These are phyloP conservation scores for Colletotrichum sp. DNA, from an alignment of 2,329 filamentous ascomycete species.

Conservation along the genomic window DNA sequence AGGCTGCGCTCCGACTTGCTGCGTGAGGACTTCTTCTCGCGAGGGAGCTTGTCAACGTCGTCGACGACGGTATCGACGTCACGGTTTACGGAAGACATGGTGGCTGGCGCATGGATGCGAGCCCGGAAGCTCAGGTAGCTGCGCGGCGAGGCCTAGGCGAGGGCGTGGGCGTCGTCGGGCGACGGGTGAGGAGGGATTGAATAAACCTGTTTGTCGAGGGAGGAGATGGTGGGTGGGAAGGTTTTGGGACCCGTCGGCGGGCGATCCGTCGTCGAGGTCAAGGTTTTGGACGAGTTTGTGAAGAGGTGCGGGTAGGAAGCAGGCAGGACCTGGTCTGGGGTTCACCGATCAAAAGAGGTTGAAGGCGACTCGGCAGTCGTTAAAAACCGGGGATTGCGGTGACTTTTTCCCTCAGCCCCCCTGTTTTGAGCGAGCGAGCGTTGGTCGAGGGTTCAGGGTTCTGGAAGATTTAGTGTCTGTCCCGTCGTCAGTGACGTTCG, in stretches of 20 bases:
- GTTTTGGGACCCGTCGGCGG: not conserved
- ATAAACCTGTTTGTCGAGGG: not conserved
- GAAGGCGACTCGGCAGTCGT: slow-evolving; percentile 9
- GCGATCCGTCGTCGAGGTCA: slow-evolving; percentile 9
- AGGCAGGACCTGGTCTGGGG: slow-evolving; percentile 15
- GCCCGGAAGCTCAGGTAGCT: slow-evolving; percentile 15
- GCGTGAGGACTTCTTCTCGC: slow-evolving; percentile 34
- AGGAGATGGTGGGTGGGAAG: not conserved
- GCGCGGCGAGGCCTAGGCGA: not conserved
- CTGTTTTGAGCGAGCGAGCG: not conserved
- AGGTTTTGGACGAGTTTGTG: slow-evolving; percentile 6
- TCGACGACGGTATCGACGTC: slow-evolving; percentile 41
- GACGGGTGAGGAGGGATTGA: not conserved
- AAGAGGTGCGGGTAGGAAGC: slow-evolving; percentile 11
- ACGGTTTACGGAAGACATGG: slow-evolving; percentile 47
- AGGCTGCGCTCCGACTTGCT: slow-evolving; percentile 18
- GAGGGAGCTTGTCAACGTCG: slow-evolving; percentile 28
- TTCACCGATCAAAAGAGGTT: slow-evolving; percentile 13
- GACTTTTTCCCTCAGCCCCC: not conserved
- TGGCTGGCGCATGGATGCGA: slow-evolving; percentile 21
- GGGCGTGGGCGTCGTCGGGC: not conserved
- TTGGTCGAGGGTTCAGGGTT: not conserved
- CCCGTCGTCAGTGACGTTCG: not conserved
- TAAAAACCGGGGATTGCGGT: not conserved
- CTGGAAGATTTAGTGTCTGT: not conserved